These are phyloP conservation scores for Penicillium psychrofluorescens DNA, from an alignment of 495 filamentous ascomycete species.

Conservation along the genomic window DNA sequence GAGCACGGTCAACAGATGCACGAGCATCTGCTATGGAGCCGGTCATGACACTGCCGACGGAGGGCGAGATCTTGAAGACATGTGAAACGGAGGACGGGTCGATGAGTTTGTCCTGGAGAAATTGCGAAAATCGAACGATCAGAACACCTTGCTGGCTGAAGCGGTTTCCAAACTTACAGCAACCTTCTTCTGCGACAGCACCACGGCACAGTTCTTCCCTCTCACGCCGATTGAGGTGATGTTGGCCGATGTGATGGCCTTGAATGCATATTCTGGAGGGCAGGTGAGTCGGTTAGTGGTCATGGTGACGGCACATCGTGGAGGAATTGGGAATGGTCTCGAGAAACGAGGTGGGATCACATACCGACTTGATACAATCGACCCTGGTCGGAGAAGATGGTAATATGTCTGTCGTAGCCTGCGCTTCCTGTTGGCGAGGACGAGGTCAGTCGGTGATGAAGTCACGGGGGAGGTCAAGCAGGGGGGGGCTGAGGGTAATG, in stretches of 20 bases:
- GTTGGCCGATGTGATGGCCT: conserved; percentile 97
- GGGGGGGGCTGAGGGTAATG: conserved; percentile 2
- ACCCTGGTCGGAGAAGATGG: conserved; percentile 98
- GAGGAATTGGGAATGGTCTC: background rate
- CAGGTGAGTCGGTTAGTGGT: conserved; percentile 16
- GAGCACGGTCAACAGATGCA: conserved; percentile 82
- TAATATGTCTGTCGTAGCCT: conserved; percentile 96
- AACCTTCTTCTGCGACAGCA: conserved; percentile 98
- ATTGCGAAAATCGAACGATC: conserved; percentile 5
- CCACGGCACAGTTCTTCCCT: conserved; percentile 94
- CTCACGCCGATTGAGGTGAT: conserved; percentile 95
- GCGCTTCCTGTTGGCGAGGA: conserved; percentile 67
- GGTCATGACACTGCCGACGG: conserved; percentile 96
- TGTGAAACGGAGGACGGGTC: conserved; percentile 95
- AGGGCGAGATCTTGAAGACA: conserved; percentile 92
- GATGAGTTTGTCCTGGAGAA: conserved; percentile 87
- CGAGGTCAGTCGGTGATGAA: conserved; percentile 29
- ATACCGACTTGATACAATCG: conserved; percentile 98
- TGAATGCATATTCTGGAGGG: conserved; percentile 94
- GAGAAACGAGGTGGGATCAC: conserved; percentile 28
- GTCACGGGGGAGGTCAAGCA: conserved; percentile 21
- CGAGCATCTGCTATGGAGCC: conserved; percentile 96
- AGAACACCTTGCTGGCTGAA: conserved; percentile 3
- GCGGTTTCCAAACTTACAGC: conserved; percentile 60
- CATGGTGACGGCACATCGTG: conserved; percentile 2